A percentile compares a stretch with the other conserved stretches of the same genome.
Conservation (phyloP, 345 rosid genomes). For the Nasturtium officinale region DNA sequence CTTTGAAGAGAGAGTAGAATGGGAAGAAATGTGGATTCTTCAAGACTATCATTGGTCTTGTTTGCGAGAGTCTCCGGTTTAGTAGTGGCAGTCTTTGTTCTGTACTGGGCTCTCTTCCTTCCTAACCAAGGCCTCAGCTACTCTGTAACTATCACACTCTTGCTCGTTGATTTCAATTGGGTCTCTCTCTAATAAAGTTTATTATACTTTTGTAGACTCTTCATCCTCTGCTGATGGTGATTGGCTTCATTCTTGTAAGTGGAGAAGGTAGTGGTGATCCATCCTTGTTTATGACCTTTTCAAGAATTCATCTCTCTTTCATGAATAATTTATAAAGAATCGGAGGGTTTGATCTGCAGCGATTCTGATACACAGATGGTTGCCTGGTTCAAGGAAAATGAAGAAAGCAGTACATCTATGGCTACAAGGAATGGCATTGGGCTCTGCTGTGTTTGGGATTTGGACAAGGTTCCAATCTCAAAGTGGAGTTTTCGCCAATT, state of each 20-base stretch:
- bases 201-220: slow-evolving; percentile 47
- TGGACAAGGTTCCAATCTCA: slow-evolving; percentile 80
- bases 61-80: slow-evolving; percentile 71
- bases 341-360: slow-evolving; percentile 50
- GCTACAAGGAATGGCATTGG: slow-evolving; percentile 89
- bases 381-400: slow-evolving; percentile 79
- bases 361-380: slow-evolving; percentile 85
- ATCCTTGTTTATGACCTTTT: neutral
- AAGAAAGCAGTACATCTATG: slow-evolving; percentile 87
- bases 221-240: slow-evolving; percentile 89
- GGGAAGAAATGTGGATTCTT: slow-evolving; percentile 26
- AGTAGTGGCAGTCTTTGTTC: slow-evolving; percentile 56
- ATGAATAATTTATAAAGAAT: neutral
- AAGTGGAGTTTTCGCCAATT: slow-evolving; percentile 72
- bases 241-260: slow-evolving; percentile 85
- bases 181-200: slow-evolving; percentile 14
- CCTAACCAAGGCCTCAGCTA: slow-evolving; percentile 56
- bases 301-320: neutral
- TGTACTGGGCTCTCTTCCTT: slow-evolving; percentile 71
- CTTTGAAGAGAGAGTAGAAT: slow-evolving; percentile 26
- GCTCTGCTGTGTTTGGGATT: slow-evolving; percentile 77
- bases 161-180: slow-evolving; percentile 4
- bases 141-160: slow-evolving; percentile 49
- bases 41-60: slow-evolving; percentile 49
- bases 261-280: slow-evolving; percentile 72